Conservation (phyloP, 192 early-diverging fungal species). For the Lobosporangium transversale region DNA sequence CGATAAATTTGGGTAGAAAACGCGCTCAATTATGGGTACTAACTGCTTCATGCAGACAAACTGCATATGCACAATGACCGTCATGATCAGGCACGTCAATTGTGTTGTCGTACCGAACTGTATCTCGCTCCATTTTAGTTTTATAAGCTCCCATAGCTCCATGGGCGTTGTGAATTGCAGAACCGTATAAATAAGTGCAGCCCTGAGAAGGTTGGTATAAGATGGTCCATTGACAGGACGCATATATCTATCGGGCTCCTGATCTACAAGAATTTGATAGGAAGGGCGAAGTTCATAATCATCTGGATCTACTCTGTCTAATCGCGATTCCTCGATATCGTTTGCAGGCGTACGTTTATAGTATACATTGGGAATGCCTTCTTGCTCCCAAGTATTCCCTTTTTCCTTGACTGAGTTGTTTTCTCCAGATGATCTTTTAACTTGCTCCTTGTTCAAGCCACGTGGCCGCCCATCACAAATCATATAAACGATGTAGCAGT, state of each 20-base stretch:
- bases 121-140: slow-evolving; percentile 9
- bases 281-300: slow-evolving; percentile 40
- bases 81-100: slow-evolving; percentile 10
- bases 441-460: not conserved
- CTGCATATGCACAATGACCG: slow-evolving; percentile 26
- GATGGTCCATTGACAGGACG: slow-evolving; percentile 29
- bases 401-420: not conserved
- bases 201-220: slow-evolving; percentile 30
- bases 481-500: slow-evolving; percentile 33
- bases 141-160: slow-evolving; percentile 17
- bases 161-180: slow-evolving; percentile 12
- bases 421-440: too few species aligned
- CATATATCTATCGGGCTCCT: slow-evolving; percentile 30
- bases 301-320: slow-evolving; percentile 12
- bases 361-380: not conserved
- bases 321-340: not conserved
- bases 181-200: slow-evolving; percentile 18
- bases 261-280: slow-evolving; percentile 41
- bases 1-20: slow-evolving; percentile 20
- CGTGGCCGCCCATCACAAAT: slow-evolving; percentile 23
- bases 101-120: slow-evolving; percentile 25
- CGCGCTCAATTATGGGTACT: slow-evolving; percentile 16
- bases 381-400: not conserved
- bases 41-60: slow-evolving; percentile 29
- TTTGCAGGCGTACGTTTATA: not conserved